Evolutionary conservation across 352 stramenopile species (phyloP).

Genomic region (Phytophthora megakarya): DNA sequence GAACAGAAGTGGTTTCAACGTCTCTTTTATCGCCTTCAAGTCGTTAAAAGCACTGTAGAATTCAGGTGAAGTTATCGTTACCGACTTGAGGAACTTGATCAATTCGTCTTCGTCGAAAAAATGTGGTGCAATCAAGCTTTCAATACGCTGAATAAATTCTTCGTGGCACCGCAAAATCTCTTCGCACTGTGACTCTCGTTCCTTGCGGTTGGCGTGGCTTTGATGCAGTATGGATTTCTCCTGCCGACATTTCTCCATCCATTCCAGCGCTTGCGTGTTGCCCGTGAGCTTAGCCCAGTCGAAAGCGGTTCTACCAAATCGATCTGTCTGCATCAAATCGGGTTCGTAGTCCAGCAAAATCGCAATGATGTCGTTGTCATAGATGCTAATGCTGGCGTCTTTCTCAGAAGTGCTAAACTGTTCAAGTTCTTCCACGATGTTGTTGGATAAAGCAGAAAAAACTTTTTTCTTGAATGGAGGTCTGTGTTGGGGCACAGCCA

Average conservation of each 20-base stretch:
- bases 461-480: neutral
- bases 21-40: constrained; percentile 19
- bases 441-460: constrained; percentile 8
- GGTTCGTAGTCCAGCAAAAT: constrained; percentile 48
- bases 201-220: constrained; percentile 40
- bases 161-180: constrained; percentile 48
- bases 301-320: constrained; percentile 58
- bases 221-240: constrained; percentile 42
- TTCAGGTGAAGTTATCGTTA: constrained; percentile 25
- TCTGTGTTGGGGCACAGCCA: constrained; percentile 32
- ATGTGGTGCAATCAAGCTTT: constrained; percentile 38
- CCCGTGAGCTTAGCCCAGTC: constrained; percentile 66
- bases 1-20: constrained; percentile 5
- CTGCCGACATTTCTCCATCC: constrained; percentile 45
- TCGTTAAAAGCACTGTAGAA: constrained; percentile 31
- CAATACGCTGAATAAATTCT: constrained; percentile 29
- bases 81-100: constrained; percentile 37
- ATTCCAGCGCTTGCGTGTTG: constrained; percentile 39
- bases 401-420: neutral
- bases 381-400: constrained; percentile 11
- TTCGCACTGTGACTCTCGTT: constrained; percentile 42
- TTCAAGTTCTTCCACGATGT: constrained; percentile 17
- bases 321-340: constrained; percentile 48
- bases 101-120: constrained; percentile 51
- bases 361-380: constrained; percentile 60